These are phyloP conservation scores for Ophiocordyceps sinensis DNA, from an alignment of 2,329 filamentous ascomycete genomes.

Conservation along the genomic window DNA sequence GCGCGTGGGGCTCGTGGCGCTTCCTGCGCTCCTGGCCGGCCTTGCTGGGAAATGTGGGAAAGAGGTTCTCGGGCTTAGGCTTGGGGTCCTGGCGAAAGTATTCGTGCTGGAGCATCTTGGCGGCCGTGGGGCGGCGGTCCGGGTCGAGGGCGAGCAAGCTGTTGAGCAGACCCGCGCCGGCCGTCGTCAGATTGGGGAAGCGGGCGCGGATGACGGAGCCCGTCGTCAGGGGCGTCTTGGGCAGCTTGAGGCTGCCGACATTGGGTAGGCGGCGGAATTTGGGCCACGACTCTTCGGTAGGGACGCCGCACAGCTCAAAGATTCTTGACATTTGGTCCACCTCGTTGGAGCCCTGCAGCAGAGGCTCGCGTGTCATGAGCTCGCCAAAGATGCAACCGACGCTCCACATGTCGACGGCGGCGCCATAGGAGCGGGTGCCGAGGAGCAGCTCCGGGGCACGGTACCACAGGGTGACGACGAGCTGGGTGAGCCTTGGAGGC, in stretches of 20 bases:
- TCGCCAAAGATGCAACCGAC: conserved; percentile 93
- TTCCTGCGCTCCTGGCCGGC: conserved; percentile 78
- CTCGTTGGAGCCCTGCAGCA: conserved; percentile 83
- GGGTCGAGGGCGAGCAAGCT: conserved; percentile 65
- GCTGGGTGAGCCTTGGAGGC: conserved; percentile 64
- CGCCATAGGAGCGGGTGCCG: conserved; percentile 60
- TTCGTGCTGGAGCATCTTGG: conserved; percentile 59
- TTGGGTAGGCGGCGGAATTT: conserved; percentile 78
- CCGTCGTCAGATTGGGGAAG: conserved; percentile 68
- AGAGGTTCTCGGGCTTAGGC: conserved; percentile 81
- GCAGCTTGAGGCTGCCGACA: conserved; percentile 63
- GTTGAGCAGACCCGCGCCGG: conserved; percentile 56
- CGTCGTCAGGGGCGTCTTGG: conserved; percentile 25
- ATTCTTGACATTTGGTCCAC: conserved; percentile 80
- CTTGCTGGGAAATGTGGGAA: conserved; percentile 93
- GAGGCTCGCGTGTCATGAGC: conserved; percentile 65
- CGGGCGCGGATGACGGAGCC: conserved; percentile 52
- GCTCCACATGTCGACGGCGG: conserved; percentile 86
- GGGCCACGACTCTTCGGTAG: conserved; percentile 73
- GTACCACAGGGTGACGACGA: conserved; percentile 97
- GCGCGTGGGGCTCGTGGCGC: conserved; percentile 63
- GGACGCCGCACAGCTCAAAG: conserved; percentile 79
- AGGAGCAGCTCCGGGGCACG: conserved; percentile 81
- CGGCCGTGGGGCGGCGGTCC: conserved; percentile 51
- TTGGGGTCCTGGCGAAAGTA: conserved; percentile 86